These are phyloP conservation scores for Sporothrix schenckii DNA, from an alignment of 2,329 filamentous ascomycete species.

Conservation along the genomic window DNA sequence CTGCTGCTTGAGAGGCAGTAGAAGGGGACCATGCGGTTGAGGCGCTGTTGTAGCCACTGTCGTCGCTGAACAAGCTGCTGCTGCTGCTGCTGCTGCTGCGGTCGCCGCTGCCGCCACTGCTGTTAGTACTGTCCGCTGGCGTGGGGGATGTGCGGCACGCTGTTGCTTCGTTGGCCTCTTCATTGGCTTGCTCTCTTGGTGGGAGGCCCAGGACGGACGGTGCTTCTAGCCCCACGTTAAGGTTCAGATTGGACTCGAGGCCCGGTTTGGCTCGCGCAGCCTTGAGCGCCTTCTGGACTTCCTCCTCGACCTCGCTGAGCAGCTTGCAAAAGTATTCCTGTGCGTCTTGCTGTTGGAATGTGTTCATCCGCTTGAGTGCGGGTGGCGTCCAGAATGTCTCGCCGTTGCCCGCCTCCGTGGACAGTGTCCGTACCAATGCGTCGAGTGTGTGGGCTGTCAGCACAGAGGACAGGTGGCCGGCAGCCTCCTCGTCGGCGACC, in stretches of 20 bases:
- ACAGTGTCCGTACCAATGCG: slow-evolving; percentile 70
- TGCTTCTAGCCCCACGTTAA: background rate
- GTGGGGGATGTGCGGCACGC: background rate
- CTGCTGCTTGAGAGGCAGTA: slow-evolving; percentile 43
- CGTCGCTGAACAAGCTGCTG: slow-evolving; percentile 57
- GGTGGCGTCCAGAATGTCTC: slow-evolving; percentile 78
- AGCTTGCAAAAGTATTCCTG: slow-evolving; percentile 96
- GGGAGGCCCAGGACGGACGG: background rate
- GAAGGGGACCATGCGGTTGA: slow-evolving; percentile 38
- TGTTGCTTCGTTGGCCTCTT: background rate
- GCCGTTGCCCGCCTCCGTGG: slow-evolving; percentile 70
- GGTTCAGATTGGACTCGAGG: slow-evolving; percentile 45
- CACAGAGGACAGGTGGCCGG: slow-evolving; percentile 40
- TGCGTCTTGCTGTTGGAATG: slow-evolving; percentile 94
- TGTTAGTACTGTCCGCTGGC: background rate
- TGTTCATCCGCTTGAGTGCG: slow-evolving; percentile 87
- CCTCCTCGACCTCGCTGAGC: slow-evolving; percentile 80
- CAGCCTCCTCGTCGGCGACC: slow-evolving; percentile 44
- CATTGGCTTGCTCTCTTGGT: background rate
- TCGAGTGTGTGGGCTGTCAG: slow-evolving; percentile 57
- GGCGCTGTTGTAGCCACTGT: slow-evolving; percentile 60
- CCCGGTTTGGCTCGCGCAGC: slow-evolving; percentile 44
- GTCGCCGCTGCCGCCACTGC: background rate
- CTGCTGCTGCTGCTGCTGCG: background rate
- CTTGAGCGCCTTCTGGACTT: slow-evolving; percentile 59